Percentiles rank a stretch among this genome's conserved stretches.
Conservation (phyloP, 2,329 filamentous ascomycete genomes). For the Colletotrichum kahawae region DNA sequence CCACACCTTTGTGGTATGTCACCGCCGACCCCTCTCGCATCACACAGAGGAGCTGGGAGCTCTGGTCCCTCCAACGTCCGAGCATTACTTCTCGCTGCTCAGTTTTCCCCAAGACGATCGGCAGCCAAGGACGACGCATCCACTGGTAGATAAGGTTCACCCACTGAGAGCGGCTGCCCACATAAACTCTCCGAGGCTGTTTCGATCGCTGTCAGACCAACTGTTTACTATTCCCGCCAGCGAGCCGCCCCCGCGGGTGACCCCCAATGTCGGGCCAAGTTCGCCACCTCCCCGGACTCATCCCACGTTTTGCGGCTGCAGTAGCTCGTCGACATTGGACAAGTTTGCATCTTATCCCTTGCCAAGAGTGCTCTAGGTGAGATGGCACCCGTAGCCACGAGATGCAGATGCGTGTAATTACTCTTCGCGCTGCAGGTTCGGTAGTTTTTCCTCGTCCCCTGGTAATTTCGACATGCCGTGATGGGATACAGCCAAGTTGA, state of each 20-base stretch:
- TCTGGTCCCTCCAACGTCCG: background rate
- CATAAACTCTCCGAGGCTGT: background rate
- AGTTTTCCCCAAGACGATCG: background rate
- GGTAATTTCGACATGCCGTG: background rate
- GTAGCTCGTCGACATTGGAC: background rate
- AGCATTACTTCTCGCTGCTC: background rate
- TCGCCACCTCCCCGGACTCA: background rate
- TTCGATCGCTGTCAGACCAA: background rate
- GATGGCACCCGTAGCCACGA: background rate
- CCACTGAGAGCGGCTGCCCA: background rate
- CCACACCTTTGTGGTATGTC: background rate
- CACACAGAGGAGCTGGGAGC: background rate
- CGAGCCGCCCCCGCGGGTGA: background rate
- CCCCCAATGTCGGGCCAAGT: background rate
- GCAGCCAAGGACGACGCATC: background rate
- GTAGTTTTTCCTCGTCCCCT: rapidly evolving
- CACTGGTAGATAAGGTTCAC: background rate
- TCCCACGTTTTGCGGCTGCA: background rate
- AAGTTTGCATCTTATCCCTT: background rate
- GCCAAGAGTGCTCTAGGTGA: background rate
- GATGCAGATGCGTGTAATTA: background rate
- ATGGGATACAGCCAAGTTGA: background rate
- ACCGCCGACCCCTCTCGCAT: background rate
- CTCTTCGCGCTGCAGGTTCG: background rate
- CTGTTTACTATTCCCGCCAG: background rate